Base-by-base conservation (phyloP, 2,329 filamentous ascomycete species). In the Rhynchosporium secalis region DNA sequence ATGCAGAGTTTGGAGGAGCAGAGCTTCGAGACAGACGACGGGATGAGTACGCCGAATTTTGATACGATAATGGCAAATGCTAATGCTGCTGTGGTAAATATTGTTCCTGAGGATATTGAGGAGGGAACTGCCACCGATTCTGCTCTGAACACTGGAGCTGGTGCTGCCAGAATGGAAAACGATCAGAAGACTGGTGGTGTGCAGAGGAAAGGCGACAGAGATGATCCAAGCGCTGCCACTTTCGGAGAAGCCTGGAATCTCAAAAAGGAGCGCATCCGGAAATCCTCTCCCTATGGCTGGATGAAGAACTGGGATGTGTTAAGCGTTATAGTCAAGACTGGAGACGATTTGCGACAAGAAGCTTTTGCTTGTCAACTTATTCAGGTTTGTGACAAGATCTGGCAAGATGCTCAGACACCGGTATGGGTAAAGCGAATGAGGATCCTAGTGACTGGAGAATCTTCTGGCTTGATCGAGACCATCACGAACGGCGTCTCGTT, bases 371-470 rank as follows among this genome's bases (percentile, higher is more conserved):
- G 90, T 73, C 91, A 95, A 76, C 82, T 95, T 49, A 95, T 95
- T 68, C 81, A 86, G 62, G 88, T 92, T 12, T 95, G 91, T 76
- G 83, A 90, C 72, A 90, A 88, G 76, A 92, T 93, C 68, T 95
- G 90, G 89, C 78, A 86, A 52, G 90, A 92, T 65, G 87, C 89
- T 15, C 78, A 81, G 31, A 85, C 90, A 38, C 83, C 88, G 41
- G 91, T 95, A n/a, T 95, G 91, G 91, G 89, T 93, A 26, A 93
- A 93, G 76, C 81, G 89, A 62, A 95, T 95, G 91, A 86, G 90
- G 59, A 95, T 95, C 58, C 79, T 95, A 58, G 91, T 95, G 46
- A 94, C 90, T 4, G 91, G 91, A 64, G 91, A 94, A 77, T 91
- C 89, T 8, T 93, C 89, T 1, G 91, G 91, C 3, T 82, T 95